A percentile compares a stretch with the other conserved stretches of the same genome.
phyloP scores from a whole-genome alignment of 139 green algal genomes.

The Tetraselmis chui region DNA sequence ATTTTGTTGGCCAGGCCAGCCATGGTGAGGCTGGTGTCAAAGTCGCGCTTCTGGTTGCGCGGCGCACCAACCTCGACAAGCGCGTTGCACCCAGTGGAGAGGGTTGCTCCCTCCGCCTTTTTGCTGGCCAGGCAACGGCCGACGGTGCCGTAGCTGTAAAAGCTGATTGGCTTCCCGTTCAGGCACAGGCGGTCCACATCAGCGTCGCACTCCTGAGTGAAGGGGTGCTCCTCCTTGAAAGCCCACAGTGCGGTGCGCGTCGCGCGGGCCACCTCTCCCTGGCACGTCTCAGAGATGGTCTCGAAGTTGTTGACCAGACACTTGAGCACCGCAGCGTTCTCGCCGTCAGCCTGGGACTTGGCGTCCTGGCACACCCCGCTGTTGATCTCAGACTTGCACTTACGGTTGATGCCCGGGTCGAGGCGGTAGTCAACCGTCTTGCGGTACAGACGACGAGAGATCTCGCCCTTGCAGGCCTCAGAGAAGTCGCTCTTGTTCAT shows the following conservation, averaged over 20 bases:
- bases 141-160: slow-evolving; percentile 47
- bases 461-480: slow-evolving; percentile 40
- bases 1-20: neutral
- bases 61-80: slow-evolving; percentile 65
- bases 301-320: slow-evolving; percentile 59
- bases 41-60: neutral
- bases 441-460: slow-evolving; percentile 34
- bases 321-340: slow-evolving; percentile 13
- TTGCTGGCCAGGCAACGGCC: slow-evolving; percentile 64
- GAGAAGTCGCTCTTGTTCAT: slow-evolving; percentile 65
- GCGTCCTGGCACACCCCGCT: slow-evolving; percentile 33
- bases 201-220: slow-evolving; percentile 66
- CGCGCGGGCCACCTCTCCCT: slow-evolving; percentile 64
- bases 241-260: slow-evolving; percentile 78
- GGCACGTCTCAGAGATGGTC: slow-evolving; percentile 44
- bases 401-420: slow-evolving; percentile 54
- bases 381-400: slow-evolving; percentile 50
- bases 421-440: slow-evolving; percentile 64
- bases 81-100: slow-evolving; percentile 35
- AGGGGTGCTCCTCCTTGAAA: slow-evolving; percentile 43
- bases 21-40: slow-evolving; percentile 6
- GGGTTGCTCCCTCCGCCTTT: slow-evolving; percentile 22
- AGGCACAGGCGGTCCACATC: slow-evolving; percentile 56
- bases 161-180: slow-evolving; percentile 17
- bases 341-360: neutral